Evolutionary conservation across 2,329 filamentous ascomycete genomes (phyloP).

Genomic region (Ambrosiella beaveri): DNA sequence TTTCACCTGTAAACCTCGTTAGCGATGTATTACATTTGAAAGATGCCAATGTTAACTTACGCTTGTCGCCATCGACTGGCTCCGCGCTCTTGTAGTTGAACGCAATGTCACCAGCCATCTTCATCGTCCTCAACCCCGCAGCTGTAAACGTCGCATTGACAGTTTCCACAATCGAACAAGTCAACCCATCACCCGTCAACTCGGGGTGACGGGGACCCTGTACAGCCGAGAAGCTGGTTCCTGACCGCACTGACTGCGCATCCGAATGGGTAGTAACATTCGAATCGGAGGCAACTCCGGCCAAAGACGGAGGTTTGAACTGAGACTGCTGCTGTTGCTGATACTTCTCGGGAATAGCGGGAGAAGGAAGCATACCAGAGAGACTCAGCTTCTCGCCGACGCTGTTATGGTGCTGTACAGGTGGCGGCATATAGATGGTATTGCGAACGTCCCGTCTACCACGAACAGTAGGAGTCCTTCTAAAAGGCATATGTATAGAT

Average conservation of each 20-base stretch:
- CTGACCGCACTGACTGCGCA: slow-evolving; percentile 79
- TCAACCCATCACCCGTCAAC: slow-evolving; percentile 55
- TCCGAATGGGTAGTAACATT: slow-evolving; percentile 47
- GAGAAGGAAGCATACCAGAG: slow-evolving; percentile 5
- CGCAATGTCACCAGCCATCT: slow-evolving; percentile 75
- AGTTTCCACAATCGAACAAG: slow-evolving; percentile 78
- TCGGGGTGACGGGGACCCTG: slow-evolving; percentile 66
- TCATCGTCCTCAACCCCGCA: slow-evolving; percentile 51
- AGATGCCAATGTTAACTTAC: slow-evolving; percentile 23
- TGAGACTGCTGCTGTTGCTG: slow-evolving; percentile 3
- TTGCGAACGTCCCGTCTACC: slow-evolving; percentile 84
- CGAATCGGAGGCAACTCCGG: slow-evolving; percentile 38
- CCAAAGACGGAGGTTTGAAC: slow-evolving; percentile 23
- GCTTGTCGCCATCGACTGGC: slow-evolving; percentile 24
- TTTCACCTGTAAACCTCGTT: slow-evolving; percentile 28
- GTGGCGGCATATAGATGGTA: slow-evolving; percentile 60
- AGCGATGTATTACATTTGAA: too few species aligned
- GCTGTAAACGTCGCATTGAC: slow-evolving; percentile 73
- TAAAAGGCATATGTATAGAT: slow-evolving; percentile 45
- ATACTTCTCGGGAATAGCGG: slow-evolving; percentile 8
- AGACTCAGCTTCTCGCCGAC: slow-evolving; percentile 8
- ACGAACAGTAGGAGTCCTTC: slow-evolving; percentile 59
- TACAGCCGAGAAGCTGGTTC: slow-evolving; percentile 56
- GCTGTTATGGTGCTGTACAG: slow-evolving; percentile 13
- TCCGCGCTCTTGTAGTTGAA: slow-evolving; percentile 54